Base-by-base conservation (phyloP, 257 asterid species). In the Penstemon davidsonii region DNA sequence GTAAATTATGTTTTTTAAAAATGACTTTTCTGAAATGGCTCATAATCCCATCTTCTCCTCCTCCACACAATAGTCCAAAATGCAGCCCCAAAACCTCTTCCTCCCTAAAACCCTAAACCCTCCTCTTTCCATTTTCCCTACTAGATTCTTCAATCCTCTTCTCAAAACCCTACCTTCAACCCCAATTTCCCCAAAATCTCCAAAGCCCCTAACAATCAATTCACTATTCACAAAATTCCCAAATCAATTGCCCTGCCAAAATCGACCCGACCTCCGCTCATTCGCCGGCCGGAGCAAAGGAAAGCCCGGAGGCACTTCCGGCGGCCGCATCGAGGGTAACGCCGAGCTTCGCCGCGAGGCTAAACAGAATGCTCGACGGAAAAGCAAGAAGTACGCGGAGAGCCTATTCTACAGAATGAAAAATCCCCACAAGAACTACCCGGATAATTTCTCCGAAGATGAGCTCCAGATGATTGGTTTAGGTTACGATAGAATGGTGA, bases 401-500 rank as follows among this genome's bases (percentile, higher is more conserved):
- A 87, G 87, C 55, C 76, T 93, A 3, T 93, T 93, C 39, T 93
- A 86, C 73, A 76, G 97, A 78, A 50, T 93, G 56, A 93, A 90
- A 8, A 93, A 93, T 41, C 97, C 99, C 54, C 92, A 79, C 74
- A 88, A 88, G 66, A 93, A 87, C 40, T 81, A 83, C 75, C 90
- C 96, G 2, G 92, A 90, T 64, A 93, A 93, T 70, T 93, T 90
- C 72, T 41, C 96, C 0, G 92, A 93, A 13, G 90, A 88, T 4
- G 96, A 90, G 84, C 84, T 93, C 19, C 96, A 93, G 55, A 90
- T 93, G 99, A 93, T 93, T 59, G 99, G 99, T 9, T 39, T 93
- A 65, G 99, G 99, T 5, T 93, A 93, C 39, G 99, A 93, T 71
- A 81, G 97, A 74, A 60, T 90, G 80, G 98, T 93, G 8, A 79